Base-by-base conservation (phyloP, 306 rosid species). In the Notholithocarpus densiflorus region DNA sequence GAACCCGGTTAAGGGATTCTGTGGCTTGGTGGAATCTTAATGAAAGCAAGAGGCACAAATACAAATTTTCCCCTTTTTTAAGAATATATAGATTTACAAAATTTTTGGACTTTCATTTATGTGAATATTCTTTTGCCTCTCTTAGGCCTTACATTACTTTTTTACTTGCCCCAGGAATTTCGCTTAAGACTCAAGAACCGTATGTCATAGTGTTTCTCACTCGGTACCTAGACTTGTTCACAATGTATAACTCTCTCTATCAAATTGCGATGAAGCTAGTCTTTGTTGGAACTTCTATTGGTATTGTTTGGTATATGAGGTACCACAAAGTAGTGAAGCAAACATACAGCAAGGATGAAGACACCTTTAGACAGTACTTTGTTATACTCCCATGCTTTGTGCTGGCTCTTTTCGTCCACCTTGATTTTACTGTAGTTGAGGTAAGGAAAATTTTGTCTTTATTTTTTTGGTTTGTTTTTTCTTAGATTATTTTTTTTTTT, bases 171-270 rank as follows among this genome's bases (percentile, higher is more conserved):
- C 84, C 84, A 86, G 87, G 86, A 29, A 77, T 86, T 74, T 86
- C 89, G 12, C 84, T 76, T 12, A 80, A 82, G 82, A 86, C 89
- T 60, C 89, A 86, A 75, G 89, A 86, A 57, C 77, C 82, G 54
- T 71, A 83, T 77, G 82, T 31, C n/a, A 14, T 82, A 27, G 86
- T 86, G 24, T 82, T 79, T 66, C 64, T 80, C 23, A 77, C 86
- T 51, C 84, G 86, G 18, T 86, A 86, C 75, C 53, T 82, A 34
- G 84, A 79, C 84, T 54, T 82, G 82, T 71, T 82, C 74, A 27
- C 70, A 6, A 61, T 9, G 76, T 73, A 60, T 40, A 18, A 26
- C 78, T 86, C 89, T 69, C 8, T 82, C 11, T 82, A 82, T 75
- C 77, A 86, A 75, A 19, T 65, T 31, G 20, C 64, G 8, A 55